A percentile compares a stretch with the other conserved stretches of the same genome.
Conservation (phyloP, 2,329 filamentous ascomycete genomes). For the Whalleya microplaca region DNA sequence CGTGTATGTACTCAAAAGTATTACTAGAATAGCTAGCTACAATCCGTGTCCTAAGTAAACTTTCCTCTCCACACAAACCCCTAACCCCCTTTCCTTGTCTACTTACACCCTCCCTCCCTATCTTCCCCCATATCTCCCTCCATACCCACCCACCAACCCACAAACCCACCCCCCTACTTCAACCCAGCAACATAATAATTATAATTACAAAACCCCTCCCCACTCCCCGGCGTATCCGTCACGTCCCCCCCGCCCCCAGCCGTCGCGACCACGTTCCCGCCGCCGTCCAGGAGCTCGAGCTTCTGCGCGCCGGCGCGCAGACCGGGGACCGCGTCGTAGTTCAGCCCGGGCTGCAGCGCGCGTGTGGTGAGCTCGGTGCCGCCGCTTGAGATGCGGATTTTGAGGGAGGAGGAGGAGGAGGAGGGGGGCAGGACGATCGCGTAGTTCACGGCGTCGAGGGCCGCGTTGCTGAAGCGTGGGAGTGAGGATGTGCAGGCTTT, state of each 20-base stretch:
- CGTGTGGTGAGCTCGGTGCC: constrained; percentile 28
- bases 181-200: constrained; percentile 37
- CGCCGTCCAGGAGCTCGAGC: constrained; percentile 32
- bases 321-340: constrained; percentile 31
- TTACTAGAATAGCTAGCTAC: too few relatives aligned
- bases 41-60: too few relatives aligned
- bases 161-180: constrained; percentile 18
- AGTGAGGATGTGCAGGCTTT: constrained; percentile 22
- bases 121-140: neutral
- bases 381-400: constrained; percentile 32
- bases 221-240: constrained; percentile 22
- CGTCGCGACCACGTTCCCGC: constrained; percentile 26
- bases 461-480: constrained; percentile 31
- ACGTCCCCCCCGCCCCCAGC: constrained; percentile 30
- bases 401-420: constrained; percentile 6
- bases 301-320: constrained; percentile 33
- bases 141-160: too few relatives aligned
- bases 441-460: constrained; percentile 35
- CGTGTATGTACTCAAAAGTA: too few relatives aligned
- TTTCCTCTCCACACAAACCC: too few relatives aligned
- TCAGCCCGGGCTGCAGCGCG: constrained; percentile 26
- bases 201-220: constrained; percentile 33
- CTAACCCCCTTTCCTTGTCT: too few relatives aligned
- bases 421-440: constrained; percentile 32
- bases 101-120: neutral